Conservation (phyloP, 2,329 filamentous ascomycete species). For the Phyllosticta ampelicida region DNA sequence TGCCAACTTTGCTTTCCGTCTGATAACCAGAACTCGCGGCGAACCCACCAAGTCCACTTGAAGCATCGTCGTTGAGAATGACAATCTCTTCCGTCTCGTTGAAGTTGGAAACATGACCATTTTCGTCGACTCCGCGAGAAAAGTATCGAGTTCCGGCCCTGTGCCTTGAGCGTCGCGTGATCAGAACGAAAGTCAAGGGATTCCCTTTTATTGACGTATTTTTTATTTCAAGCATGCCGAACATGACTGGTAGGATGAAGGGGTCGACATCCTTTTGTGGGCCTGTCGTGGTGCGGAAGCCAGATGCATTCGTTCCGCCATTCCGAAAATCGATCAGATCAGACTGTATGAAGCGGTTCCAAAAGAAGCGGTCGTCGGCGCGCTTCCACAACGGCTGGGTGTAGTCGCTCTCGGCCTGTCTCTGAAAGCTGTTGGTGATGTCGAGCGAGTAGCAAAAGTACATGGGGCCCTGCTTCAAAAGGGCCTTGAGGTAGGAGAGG, state of each 20-base stretch:
- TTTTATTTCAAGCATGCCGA: conserved; percentile 87
- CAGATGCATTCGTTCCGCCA: conserved; percentile 36
- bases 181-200: conserved; percentile 72
- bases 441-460: conserved; percentile 98
- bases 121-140: conserved; percentile 83
- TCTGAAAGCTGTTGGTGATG: conserved; percentile 92
- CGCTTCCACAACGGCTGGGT: conserved; percentile 75
- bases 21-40: conserved; percentile 65
- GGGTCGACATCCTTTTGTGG: conserved; percentile 72
- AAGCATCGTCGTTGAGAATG: conserved; percentile 70
- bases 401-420: conserved; percentile 67
- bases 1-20: conserved; percentile 46
- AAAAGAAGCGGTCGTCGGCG: conserved; percentile 96
- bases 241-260: conserved; percentile 91
- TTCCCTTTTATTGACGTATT: conserved; percentile 78
- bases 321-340: conserved; percentile 84
- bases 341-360: conserved; percentile 87
- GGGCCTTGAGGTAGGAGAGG: conserved; percentile 65
- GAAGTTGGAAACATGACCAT: conserved; percentile 95
- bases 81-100: conserved; percentile 96
- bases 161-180: conserved; percentile 80
- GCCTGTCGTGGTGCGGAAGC: conserved; percentile 51
- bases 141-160: conserved; percentile 90
- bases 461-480: conserved; percentile 77
- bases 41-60: conserved; percentile 66